These are phyloP conservation scores for Stagonosporopsis vannaccii DNA, from an alignment of 2,329 filamentous ascomycete species.

Conservation along the genomic window DNA sequence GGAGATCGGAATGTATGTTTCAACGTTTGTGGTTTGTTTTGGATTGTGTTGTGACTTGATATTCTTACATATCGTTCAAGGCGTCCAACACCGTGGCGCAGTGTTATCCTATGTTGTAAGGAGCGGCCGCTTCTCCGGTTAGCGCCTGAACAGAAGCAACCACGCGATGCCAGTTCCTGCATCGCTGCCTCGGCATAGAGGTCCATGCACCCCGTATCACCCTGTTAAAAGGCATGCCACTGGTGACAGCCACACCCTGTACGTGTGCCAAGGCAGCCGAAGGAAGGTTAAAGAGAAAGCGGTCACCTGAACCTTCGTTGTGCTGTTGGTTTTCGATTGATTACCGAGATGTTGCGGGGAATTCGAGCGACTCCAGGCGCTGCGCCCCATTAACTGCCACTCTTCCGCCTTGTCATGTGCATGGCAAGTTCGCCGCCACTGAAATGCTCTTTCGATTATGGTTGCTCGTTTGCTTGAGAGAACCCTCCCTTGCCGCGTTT, in stretches of 20 bases:
- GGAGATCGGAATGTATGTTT: neutral
- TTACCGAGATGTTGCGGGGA: neutral
- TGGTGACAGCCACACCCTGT: neutral
- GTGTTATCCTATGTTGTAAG: neutral
- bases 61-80: conserved; percentile 9
- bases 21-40: too few relatives aligned
- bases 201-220: neutral
- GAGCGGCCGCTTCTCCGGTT: neutral
- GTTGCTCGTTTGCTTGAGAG: too few relatives aligned
- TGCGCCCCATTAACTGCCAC: neutral
- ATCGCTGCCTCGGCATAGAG: neutral
- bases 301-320: neutral
- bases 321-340: neutral
- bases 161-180: neutral
- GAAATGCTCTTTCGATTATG: too few relatives aligned
- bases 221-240: neutral
- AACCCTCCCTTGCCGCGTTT: neutral
- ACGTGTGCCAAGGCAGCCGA: conserved; percentile 1
- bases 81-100: conserved; percentile 12
- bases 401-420: neutral
- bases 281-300: neutral
- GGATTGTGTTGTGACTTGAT: neutral
- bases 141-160: conserved; percentile 1
- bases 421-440: neutral
- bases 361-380: neutral